Percentiles rank a stretch among this genome's conserved stretches.
These are phyloP conservation scores for Trichosporon ovoides DNA, from an alignment of 1,284 basidiomycete genomes.

Conservation along the genomic window DNA sequence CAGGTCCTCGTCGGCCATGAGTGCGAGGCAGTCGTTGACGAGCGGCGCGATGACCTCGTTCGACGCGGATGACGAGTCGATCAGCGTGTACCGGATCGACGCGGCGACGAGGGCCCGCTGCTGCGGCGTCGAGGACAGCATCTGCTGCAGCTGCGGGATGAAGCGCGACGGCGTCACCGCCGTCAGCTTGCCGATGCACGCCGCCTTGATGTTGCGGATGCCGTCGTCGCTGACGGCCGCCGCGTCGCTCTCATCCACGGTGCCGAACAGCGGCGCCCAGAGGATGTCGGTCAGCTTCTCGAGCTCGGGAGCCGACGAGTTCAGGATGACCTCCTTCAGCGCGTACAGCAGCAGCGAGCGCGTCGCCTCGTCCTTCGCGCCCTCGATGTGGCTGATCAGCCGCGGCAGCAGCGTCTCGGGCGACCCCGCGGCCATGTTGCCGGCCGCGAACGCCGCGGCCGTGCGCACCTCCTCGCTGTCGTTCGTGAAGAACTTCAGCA, in stretches of 20 bases:
- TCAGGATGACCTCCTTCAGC: constrained; percentile 91
- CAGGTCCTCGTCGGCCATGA: constrained; percentile 78
- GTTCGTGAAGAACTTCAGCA: constrained; percentile 67
- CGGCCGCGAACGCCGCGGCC: constrained; percentile 86
- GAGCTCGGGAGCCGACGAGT: constrained; percentile 75
- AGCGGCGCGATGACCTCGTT: constrained; percentile 81
- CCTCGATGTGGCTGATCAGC: constrained; percentile 75
- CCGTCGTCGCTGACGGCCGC: constrained; percentile 75
- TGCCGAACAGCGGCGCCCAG: constrained; percentile 82
- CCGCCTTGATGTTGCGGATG: constrained; percentile 87
- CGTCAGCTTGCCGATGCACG: constrained; percentile 92
- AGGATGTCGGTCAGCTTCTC: constrained; percentile 77
- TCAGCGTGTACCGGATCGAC: constrained; percentile 91
- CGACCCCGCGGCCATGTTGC: constrained; percentile 91
- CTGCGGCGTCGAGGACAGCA: constrained; percentile 54
- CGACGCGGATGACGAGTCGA: constrained; percentile 68
- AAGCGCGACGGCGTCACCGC: constrained; percentile 83
- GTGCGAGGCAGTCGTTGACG: constrained; percentile 80
- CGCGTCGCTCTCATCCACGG: constrained; percentile 10
- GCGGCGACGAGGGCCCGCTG: constrained; percentile 82
- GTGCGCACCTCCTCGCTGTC: constrained; percentile 78
- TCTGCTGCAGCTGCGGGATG: constrained; percentile 66
- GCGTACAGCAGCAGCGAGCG: constrained; percentile 82
- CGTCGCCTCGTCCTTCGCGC: constrained; percentile 60
- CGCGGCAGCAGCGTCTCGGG: constrained; percentile 75